Evolutionary conservation across 768 basidiomycete species (phyloP).

Genomic region (Boletellus emodensis): DNA sequence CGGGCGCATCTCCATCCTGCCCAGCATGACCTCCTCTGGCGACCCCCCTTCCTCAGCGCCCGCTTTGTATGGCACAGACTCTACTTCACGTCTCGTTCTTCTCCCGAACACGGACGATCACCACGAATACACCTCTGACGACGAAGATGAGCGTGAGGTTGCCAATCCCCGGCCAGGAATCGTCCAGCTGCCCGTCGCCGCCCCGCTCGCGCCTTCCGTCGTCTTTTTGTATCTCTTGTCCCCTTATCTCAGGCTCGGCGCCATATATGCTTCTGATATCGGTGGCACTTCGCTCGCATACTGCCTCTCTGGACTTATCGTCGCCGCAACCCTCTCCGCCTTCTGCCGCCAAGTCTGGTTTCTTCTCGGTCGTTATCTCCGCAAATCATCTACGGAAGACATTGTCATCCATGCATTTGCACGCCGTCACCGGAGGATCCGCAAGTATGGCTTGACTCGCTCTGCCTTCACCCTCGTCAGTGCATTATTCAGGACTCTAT

Average conservation of each 20-base stretch:
- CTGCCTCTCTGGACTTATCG: conserved; percentile 45
- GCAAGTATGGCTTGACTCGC: conserved; percentile 42
- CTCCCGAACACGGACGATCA: conserved; percentile 51
- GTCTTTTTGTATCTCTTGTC: conserved; percentile 68
- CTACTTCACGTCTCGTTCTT: conserved; percentile 58
- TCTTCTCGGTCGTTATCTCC: conserved; percentile 69
- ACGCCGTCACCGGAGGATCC: conserved; percentile 48
- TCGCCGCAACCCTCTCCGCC: conserved; percentile 55
- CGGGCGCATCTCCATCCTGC: no score
- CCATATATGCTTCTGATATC: conserved; percentile 51
- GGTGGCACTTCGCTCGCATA: conserved; percentile 45
- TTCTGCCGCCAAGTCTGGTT: conserved; percentile 71
- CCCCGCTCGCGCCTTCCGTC: conserved; percentile 52
- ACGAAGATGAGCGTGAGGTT: conserved; percentile 39
- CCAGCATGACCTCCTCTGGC: background rate
- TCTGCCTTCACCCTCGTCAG: conserved; percentile 42
- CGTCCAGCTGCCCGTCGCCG: conserved; percentile 30
- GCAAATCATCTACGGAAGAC: conserved; percentile 62
- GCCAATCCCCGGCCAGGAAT: conserved; percentile 3
- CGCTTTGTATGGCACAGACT: conserved; percentile 30
- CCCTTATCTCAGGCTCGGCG: conserved; percentile 69
- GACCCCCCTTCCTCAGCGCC: background rate
- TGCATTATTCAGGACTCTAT: conserved; percentile 43
- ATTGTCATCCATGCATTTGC: conserved; percentile 60
- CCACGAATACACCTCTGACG: conserved; percentile 40